Evolutionary conservation across 441 rosid genomes (phyloP).

Genomic region (Erodium texanum): DNA sequence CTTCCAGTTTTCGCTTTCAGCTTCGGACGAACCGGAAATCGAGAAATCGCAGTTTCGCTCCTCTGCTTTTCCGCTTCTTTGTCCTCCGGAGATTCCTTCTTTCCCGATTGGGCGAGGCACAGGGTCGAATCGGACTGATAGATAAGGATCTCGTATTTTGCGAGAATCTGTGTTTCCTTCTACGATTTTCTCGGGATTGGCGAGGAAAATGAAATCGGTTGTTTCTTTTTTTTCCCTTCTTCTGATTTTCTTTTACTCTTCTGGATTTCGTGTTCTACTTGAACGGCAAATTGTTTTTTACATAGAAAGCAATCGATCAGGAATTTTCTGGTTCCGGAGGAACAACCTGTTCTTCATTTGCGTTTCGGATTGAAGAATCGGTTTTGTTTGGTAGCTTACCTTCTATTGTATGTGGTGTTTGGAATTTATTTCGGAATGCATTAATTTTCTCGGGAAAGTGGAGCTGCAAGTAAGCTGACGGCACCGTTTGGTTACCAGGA

Average conservation of each 20-base stretch:
- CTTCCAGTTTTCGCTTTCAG: conserved; percentile 2
- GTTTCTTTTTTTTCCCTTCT: not conserved
- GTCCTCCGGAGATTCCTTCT: conserved; percentile 7
- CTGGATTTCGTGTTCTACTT: not conserved
- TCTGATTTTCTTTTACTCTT: not conserved
- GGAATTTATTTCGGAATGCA: not conserved
- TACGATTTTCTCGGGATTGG: conserved; percentile 2
- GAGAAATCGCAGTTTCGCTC: not conserved
- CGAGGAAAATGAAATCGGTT: not conserved
- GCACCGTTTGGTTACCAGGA: conserved; percentile 11
- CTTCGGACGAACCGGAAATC: not conserved
- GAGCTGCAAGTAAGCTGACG: conserved; percentile 11
- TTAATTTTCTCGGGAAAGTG: conserved; percentile 23
- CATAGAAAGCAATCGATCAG: conserved; percentile 16
- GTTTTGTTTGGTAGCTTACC: conserved; percentile 11
- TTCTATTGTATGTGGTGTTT: not conserved
- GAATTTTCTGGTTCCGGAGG: conserved; percentile 32
- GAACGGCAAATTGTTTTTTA: not conserved
- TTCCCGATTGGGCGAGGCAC: conserved; percentile 1
- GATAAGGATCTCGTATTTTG: not conserved
- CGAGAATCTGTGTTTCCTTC: not conserved
- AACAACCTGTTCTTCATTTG: conserved; percentile 24
- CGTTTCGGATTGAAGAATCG: conserved; percentile 31
- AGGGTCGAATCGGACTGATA: not conserved
- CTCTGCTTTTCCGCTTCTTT: not conserved